Evolutionary conservation across 169 alveolate genomes (phyloP), one percentile per base, ranked within the genome.

Genomic region (Plasmodium inui): DNA sequence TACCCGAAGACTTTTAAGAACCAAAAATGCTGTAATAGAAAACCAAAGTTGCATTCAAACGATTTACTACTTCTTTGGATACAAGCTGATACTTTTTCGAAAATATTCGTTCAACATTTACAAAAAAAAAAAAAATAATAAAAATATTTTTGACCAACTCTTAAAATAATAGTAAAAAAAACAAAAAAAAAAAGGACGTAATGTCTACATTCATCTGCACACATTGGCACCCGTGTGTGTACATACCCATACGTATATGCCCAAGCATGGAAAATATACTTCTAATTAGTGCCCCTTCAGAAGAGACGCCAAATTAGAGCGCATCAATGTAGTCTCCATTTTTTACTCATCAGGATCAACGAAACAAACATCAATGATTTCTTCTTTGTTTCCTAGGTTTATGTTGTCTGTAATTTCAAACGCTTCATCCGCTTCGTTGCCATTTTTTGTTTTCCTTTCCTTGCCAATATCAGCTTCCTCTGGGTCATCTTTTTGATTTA

Each of bases 281-380:
- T n/a, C n/a, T 61, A 61, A n/a, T n/a, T 61, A 61, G 32, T 19
- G 19, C 26, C 32, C 74, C 74, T 61, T 19, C 19, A 61, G 34
- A 61, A 61, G 14, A 14, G 32, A 61, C 32, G 32, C 32, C 9
- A 26, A 61, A 19, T 61, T 61, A 19, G 74, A 19, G 74, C 32
- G 50, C 30, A 78, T 8, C 34, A 78, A 39, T 78, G 7, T 34
- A 39, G 28, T 78, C 55, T 39, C n/a, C 55, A 39, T n/a, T 78
- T 37, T 61, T 46, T 78, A 78, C 39, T 78, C 4, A 39, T 78
- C 44, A 37, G 1, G n/a, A 34, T 37, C 84, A 39, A 10, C 17
- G 41, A 78, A 78, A 78, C 44, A 78, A 10, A 78, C 44, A 78
- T 78, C 72, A 78, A 78, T 41, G 37, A 78, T 10, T 46, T 78